phyloP scores from a whole-genome alignment of 768 basidiomycete species.

The Sporobolomyces roseus region DNA sequence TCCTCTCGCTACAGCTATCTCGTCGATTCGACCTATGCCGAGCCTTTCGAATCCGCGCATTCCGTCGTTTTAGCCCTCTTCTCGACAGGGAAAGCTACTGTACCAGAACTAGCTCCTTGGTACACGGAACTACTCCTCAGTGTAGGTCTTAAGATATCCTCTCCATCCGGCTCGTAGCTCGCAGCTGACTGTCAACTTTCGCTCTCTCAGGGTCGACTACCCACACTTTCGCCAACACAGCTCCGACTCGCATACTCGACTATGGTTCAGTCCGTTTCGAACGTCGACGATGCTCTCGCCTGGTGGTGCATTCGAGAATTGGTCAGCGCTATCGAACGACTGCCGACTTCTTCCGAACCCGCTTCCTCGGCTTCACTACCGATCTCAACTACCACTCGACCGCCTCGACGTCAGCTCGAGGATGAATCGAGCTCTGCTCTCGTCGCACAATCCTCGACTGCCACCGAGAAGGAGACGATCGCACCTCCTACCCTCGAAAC shows the following conservation, averaged over 20 bases:
- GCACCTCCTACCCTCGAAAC: constrained; percentile 18
- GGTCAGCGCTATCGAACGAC: constrained; percentile 52
- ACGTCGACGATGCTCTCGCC: constrained; percentile 55
- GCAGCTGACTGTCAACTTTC: not conserved
- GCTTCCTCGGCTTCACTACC: too few relatives aligned
- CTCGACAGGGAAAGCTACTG: constrained; percentile 55
- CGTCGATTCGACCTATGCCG: constrained; percentile 59
- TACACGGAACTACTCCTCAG: constrained; percentile 69
- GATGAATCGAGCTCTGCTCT: too few relatives aligned
- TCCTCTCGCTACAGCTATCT: constrained; percentile 56
- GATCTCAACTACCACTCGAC: too few relatives aligned
- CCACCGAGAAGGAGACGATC: not conserved
- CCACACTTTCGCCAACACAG: constrained; percentile 54
- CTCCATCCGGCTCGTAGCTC: not conserved
- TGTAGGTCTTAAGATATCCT: constrained; percentile 52
- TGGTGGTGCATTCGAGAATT: constrained; percentile 66
- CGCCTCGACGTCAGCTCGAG: too few relatives aligned
- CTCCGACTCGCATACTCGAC: constrained; percentile 71
- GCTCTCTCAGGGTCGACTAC: not conserved
- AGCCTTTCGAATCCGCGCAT: constrained; percentile 81
- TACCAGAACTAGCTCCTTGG: constrained; percentile 65
- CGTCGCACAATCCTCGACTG: not conserved
- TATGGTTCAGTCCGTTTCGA: constrained; percentile 60
- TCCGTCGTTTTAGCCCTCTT: constrained; percentile 75
- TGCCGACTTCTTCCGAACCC: constrained; percentile 4